Conservation (phyloP, 2,329 filamentous ascomycete genomes). For the Neurospora sp. region DNA sequence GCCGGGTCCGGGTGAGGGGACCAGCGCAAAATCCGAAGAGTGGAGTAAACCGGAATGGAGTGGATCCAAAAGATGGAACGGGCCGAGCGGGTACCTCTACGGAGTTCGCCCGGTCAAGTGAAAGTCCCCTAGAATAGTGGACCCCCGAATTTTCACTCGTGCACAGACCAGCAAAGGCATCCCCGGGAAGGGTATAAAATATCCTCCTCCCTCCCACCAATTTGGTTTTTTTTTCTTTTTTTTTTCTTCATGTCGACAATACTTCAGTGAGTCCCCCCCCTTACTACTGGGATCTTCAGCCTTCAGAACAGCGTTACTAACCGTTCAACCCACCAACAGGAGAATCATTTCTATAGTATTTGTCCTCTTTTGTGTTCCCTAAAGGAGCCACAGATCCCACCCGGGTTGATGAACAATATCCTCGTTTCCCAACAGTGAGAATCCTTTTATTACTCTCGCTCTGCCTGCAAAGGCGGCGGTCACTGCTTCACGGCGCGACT, state of each 20-base stretch:
- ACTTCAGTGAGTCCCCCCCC: constrained; percentile 31
- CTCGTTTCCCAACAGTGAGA: constrained; percentile 81
- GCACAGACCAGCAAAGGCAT: constrained; percentile 16
- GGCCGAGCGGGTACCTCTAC: neutral
- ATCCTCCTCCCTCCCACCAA: constrained; percentile 16
- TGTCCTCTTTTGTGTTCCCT: constrained; percentile 84
- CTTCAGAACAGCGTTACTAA: too few relatives aligned
- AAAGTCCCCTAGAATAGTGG: neutral
- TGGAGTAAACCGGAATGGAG: neutral
- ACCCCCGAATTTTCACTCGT: constrained; percentile 9
- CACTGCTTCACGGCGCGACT: constrained; percentile 24
- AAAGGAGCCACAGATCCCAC: constrained; percentile 89
- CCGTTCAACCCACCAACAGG: constrained; percentile 8
- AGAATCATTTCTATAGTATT: constrained; percentile 99
- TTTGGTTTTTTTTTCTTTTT: constrained; percentile 32
- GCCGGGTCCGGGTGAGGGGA: neutral
- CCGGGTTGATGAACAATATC: constrained; percentile 91
- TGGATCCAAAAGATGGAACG: neutral
- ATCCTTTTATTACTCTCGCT: constrained; percentile 49
- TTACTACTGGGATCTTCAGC: constrained; percentile 21
- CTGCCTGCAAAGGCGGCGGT: constrained; percentile 54
- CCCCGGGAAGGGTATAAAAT: constrained; percentile 30
- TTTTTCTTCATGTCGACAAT: constrained; percentile 52
- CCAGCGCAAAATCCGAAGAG: neutral
- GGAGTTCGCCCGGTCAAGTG: neutral